These are phyloP conservation scores for Diutina mesorugosa DNA, from an alignment of 1,139 yeast genomes.

Conservation along the genomic window DNA sequence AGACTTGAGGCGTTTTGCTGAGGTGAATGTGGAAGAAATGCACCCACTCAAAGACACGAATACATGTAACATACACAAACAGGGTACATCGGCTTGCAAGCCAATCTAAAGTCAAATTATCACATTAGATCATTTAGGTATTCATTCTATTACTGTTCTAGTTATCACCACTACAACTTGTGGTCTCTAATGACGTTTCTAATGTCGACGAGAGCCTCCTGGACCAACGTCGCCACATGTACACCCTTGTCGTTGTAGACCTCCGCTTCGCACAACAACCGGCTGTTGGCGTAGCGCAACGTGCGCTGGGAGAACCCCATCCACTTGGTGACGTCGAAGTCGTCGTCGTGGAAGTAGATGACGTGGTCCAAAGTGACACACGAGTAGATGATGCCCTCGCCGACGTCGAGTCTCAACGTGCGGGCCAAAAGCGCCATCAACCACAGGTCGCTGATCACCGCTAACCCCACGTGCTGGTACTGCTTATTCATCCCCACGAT, in stretches of 20 bases:
- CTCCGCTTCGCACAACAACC: constrained; percentile 49
- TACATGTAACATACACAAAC: too few relatives aligned
- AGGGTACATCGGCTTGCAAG: too few relatives aligned
- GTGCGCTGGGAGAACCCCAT: constrained; percentile 36
- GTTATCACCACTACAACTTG: not conserved
- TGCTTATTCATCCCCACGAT: constrained; percentile 10
- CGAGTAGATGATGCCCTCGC: constrained; percentile 18
- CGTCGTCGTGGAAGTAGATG: constrained; percentile 52
- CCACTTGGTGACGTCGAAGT: constrained; percentile 42
- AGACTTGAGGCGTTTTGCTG: not conserved
- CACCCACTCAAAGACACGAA: too few relatives aligned
- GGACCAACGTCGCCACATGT: constrained; percentile 51
- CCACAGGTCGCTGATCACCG: constrained; percentile 49
- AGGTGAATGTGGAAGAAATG: too few relatives aligned
- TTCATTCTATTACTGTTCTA: constrained; percentile 5
- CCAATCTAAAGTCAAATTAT: too few relatives aligned
- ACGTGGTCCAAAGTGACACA: constrained; percentile 59
- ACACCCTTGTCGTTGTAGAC: constrained; percentile 38
- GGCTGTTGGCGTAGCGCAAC: constrained; percentile 38
- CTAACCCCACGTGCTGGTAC: constrained; percentile 48
- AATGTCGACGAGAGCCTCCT: constrained; percentile 43
- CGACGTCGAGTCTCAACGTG: constrained; percentile 12
- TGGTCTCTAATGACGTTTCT: not conserved
- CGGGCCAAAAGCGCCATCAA: constrained; percentile 33
- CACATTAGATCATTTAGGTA: not conserved